Conservation (phyloP, 2,329 filamentous ascomycete species). For the Beauveria varroae region DNA sequence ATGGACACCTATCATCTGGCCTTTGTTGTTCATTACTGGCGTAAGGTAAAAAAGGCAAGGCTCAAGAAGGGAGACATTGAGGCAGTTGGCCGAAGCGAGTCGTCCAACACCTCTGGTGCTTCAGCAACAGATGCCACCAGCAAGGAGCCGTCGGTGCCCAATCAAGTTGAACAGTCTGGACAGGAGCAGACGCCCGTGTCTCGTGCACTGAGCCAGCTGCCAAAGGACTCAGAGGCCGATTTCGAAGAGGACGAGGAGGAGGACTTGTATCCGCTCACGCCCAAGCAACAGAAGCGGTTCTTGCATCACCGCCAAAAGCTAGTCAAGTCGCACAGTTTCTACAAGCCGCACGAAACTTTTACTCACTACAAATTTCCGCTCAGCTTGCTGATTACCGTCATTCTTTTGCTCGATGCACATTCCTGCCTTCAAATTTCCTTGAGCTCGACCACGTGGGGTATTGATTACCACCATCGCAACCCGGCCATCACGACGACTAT, state of each 20-base stretch:
- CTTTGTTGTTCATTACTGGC: slow-evolving; percentile 63
- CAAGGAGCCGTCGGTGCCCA: background rate
- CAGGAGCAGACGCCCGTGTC: background rate
- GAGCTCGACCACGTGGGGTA: slow-evolving; percentile 71
- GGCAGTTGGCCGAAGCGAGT: slow-evolving; percentile 16
- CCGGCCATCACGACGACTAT: slow-evolving; percentile 73
- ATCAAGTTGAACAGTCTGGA: background rate
- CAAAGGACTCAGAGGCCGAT: background rate
- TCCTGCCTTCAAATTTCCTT: slow-evolving; percentile 74
- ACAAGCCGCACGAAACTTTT: slow-evolving; percentile 78
- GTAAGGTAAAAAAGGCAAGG: slow-evolving; percentile 34
- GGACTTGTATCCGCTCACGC: slow-evolving; percentile 50
- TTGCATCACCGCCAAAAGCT: slow-evolving; percentile 75
- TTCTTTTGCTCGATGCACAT: slow-evolving; percentile 73
- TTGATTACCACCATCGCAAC: slow-evolving; percentile 61
- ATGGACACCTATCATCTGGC: slow-evolving; percentile 86
- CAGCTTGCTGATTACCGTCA: slow-evolving; percentile 64
- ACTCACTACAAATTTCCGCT: slow-evolving; percentile 77
- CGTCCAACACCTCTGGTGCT: slow-evolving; percentile 7
- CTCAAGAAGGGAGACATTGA: slow-evolving; percentile 36
- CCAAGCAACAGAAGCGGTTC: slow-evolving; percentile 59
- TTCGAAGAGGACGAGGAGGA: slow-evolving; percentile 31
- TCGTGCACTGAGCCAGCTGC: background rate
- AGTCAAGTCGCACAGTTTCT: slow-evolving; percentile 77
- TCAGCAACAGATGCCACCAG: background rate